These are phyloP conservation scores for Malbranchea zuffiana DNA, from an alignment of 2,329 filamentous ascomycete genomes.

Conservation along the genomic window DNA sequence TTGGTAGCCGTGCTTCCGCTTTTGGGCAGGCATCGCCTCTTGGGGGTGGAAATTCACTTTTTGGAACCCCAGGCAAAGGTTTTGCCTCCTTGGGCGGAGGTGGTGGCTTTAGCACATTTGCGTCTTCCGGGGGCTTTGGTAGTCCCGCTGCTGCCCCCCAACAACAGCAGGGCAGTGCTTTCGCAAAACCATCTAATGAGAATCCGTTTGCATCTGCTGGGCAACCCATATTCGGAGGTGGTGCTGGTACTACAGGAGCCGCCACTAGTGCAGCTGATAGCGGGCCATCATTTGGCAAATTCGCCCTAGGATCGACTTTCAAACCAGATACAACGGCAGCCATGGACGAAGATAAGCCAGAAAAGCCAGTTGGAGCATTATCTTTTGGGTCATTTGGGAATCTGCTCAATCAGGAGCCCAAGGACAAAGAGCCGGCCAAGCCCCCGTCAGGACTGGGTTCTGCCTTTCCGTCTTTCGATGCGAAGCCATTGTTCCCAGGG, in stretches of 20 bases:
- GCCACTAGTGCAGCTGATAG: conserved; percentile 24
- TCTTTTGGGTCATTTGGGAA: conserved; percentile 33
- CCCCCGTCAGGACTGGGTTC: conserved; percentile 20
- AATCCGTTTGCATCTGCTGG: conserved; percentile 24
- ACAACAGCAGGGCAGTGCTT: conserved; percentile 6
- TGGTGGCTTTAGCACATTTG: conserved; percentile 22
- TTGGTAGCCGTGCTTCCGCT: conserved; percentile 22
- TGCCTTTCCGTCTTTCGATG: conserved; percentile 2
- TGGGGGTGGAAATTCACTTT: conserved; percentile 16
- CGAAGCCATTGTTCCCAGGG: background rate
- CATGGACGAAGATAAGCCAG: conserved; percentile 31
- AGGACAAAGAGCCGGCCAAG: conserved; percentile 14
- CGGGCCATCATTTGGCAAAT: conserved; percentile 23
- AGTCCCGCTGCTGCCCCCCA: conserved; percentile 6
- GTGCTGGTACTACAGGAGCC: conserved; percentile 13
- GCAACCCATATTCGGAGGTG: conserved; percentile 24
- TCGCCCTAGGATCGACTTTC: conserved; percentile 36
- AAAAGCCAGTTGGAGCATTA: conserved; percentile 26
- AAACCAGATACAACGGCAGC: conserved; percentile 33
- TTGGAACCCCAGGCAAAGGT: conserved; percentile 22
- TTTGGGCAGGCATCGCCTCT: conserved; percentile 24
- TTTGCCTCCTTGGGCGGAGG: conserved; percentile 20
- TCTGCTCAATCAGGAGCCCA: conserved; percentile 21
- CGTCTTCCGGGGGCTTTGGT: conserved; percentile 7
- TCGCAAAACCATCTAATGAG: conserved; percentile 16